A percentile compares a stretch with the other conserved stretches of the same genome.
Evolutionary conservation across 192 early-diverging fungal genomes (phyloP).

Genomic region (Geranomyces variabilis): DNA sequence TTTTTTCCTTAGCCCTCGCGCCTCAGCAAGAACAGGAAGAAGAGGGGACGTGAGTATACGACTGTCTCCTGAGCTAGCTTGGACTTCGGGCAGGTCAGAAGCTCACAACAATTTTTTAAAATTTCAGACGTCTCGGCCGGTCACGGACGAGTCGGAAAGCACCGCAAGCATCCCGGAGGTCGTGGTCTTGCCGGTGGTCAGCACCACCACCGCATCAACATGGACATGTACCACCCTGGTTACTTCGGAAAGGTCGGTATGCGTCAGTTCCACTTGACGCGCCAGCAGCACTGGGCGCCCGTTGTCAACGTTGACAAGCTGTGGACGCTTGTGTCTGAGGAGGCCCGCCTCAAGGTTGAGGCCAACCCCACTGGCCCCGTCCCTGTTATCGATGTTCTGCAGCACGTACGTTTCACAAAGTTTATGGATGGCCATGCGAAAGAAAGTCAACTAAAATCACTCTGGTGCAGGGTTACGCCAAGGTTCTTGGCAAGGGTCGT

Average conservation of each 20-base stretch:
- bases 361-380: conserved; percentile 82
- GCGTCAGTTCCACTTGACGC: conserved; percentile 98
- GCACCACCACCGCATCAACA: conserved; percentile 99
- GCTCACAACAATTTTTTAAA: not conserved
- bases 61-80: not conserved
- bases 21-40: conserved; percentile 88
- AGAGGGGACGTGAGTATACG: conserved; percentile 78
- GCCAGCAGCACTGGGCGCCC: conserved; percentile 82
- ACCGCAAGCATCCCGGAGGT: conserved; percentile 96
- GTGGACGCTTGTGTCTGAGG: conserved; percentile 87
- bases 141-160: conserved; percentile 99
- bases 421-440: not conserved
- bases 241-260: conserved; percentile 99
- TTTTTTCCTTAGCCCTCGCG: conserved; percentile 65
- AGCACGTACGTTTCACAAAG: conserved; percentile 47
- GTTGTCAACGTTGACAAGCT: conserved; percentile 93
- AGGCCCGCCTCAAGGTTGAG: conserved; percentile 78
- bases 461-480: conserved; percentile 80
- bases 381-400: conserved; percentile 89
- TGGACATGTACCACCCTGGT: conserved; percentile 99
- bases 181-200: conserved; percentile 99
- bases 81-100: not conserved
- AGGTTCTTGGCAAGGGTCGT: conserved; percentile 94
- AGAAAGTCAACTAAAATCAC: not conserved
- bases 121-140: conserved; percentile 91